Evolutionary conservation across 2,329 filamentous ascomycete genomes (phyloP), one percentile per base, ranked within the genome.

Genomic region (Alternaria hordeiaustralica): DNA sequence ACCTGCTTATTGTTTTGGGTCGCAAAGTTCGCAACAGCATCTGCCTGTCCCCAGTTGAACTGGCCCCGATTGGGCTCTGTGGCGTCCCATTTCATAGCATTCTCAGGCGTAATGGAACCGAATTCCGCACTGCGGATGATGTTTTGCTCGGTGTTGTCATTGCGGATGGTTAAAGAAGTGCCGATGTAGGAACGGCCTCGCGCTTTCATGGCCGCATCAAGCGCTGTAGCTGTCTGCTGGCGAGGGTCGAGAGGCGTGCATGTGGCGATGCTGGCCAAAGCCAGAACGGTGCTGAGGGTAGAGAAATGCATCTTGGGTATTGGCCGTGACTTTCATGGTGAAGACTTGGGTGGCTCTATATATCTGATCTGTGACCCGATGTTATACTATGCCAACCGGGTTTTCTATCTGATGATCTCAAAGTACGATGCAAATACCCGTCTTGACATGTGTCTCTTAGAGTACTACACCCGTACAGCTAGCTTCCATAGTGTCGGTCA

Each of bases 31-130:
- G 75, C 73, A 64, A 79, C 65, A 30, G 70, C 70, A 63, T 82
- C 80, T 15, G 74, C 77, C 43, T 69, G 73, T 5, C 64, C 64
- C 58, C 74, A 81, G 58, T 66, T 79, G 65, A 82, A 82, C 28
- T 71, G 64, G 57, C 71, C 71, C 5, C 72, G 75, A 15, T 67
- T 67, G 10, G 79, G 76, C 67, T 82, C 79, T 4, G 74, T 82
- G 5, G 75, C 71, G 30, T 81, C 78, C 77, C 79, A 82, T 60
- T 82, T 81, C 77, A 78, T 76, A 25, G 74, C 69, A 64, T 81
- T 81, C 61, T 80, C 79, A 0, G 79, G 78, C 1, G 78, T 80
- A 59, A 80, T 74, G 15, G 74, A 76, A 11, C 75, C 75, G 51
- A 78, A 78, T 44, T 78, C 75, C 12, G 68, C 53, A 23, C 64